phyloP scores from a whole-genome alignment of 768 basidiomycete genomes.

The Daedaleopsis sinensis region DNA sequence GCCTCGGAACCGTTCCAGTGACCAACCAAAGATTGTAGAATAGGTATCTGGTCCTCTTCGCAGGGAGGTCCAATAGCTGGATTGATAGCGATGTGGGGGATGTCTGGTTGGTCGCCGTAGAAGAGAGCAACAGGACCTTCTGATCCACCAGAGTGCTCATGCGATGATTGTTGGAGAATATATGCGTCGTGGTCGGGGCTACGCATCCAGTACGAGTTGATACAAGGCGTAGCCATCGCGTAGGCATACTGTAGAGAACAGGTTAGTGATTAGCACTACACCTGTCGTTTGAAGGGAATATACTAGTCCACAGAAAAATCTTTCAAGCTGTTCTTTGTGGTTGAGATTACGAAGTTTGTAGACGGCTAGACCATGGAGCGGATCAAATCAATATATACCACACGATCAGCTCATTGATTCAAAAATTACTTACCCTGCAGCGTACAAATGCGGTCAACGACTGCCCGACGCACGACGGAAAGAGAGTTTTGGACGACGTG shows the following conservation, averaged over 20 bases:
- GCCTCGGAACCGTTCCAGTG: constrained; percentile 10
- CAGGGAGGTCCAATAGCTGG: neutral
- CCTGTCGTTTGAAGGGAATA: neutral
- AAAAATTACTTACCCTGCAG: neutral
- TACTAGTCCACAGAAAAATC: constrained; percentile 16
- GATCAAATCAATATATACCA: neutral
- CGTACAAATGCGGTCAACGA: too few relatives aligned
- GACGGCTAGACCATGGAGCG: constrained; percentile 1
- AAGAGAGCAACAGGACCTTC: neutral
- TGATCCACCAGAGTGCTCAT: neutral
- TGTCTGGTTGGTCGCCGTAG: neutral
- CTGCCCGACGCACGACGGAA: too few relatives aligned
- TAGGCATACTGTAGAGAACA: neutral
- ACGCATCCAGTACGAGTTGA: constrained; percentile 1
- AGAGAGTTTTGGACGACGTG: too few relatives aligned
- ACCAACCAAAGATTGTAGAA: neutral
- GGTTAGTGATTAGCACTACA: neutral
- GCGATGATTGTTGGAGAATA: neutral
- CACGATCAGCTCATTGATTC: neutral
- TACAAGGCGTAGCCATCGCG: neutral
- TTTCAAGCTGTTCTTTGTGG: constrained; percentile 2
- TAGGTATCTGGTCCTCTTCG: neutral
- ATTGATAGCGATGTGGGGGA: neutral
- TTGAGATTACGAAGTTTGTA: constrained; percentile 10
- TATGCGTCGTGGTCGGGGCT: neutral